Base-by-base conservation (phyloP, 345 rosid genomes). In the Populus davidiana region DNA sequence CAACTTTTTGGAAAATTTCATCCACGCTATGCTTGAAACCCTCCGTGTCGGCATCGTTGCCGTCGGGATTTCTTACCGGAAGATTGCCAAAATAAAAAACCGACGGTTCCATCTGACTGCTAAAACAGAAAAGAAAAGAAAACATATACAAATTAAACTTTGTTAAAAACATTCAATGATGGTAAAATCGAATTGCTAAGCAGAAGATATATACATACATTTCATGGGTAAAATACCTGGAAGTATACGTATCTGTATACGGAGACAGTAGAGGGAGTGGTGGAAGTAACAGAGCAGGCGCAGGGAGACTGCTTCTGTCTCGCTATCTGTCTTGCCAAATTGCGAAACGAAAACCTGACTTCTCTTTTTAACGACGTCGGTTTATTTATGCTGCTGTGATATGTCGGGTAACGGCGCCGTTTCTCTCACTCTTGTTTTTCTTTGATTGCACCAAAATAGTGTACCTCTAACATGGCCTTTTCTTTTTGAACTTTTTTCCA, bases 11-110 rank as follows among this genome's bases (percentile, higher is more conserved):
- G 65, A 78, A 75, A 33, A 82, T 64, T 36, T 75, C 85, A 71
- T 78, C 85, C 6, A 82, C 81, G 23, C 77, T 72, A 47, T 41
- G 39, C 70, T 74, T 78, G 50, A 73, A 75, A 70, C 70, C 81
- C 52, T 81, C 84, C 31, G 54, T 67, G 44, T 81, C 81, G 9
- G 39, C 29, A 7, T 66, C 43, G 12, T 79, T 63, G 2, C 38
- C 65, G 25, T 77, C 67, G 12, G 54, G 11, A 21, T 43, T 50
- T 9, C 39, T 25, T 1, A 8, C 14, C 18, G 7, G 61, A 72
- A 49, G 8, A 49, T 72, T 56, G 5, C 59, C n/a, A 9, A 44
- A 33, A 31, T 61, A 70, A 20, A 62, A 62, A 63, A 63, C 27
- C 17, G 75, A 63, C n/a, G 69, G 35, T 63, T 79, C 75, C 82